Percentiles rank a stretch among this genome's conserved stretches.
Evolutionary conservation across 192 early-diverging fungal genomes (phyloP).

Genomic region (Cetraspora pellucida): DNA sequence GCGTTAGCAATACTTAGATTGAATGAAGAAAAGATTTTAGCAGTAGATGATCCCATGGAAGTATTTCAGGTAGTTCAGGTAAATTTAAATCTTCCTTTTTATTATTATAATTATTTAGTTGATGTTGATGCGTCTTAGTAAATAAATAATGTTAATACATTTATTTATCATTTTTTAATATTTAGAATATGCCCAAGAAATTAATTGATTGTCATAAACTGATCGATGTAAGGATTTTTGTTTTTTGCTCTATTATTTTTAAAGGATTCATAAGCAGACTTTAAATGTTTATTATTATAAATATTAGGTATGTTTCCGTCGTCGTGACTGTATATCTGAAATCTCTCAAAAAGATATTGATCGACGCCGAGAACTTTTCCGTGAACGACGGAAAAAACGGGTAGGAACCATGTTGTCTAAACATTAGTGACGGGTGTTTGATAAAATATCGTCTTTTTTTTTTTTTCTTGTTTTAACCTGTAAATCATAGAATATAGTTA

Average conservation of each 20-base stretch:
- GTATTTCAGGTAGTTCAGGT: constrained; percentile 63
- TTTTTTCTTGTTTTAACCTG: too few relatives aligned
- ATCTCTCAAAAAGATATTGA: constrained; percentile 42
- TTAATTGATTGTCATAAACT: constrained; percentile 65
- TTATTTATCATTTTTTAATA: too few relatives aligned
- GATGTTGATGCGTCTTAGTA: not conserved
- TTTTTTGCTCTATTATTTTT: not conserved
- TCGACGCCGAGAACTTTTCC: constrained; percentile 38
- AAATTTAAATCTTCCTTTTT: not conserved
- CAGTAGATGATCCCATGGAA: constrained; percentile 60
- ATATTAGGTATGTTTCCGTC: constrained; percentile 37
- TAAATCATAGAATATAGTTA: too few relatives aligned
- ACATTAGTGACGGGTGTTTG: too few relatives aligned
- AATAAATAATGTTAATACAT: not conserved
- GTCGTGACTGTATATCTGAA: constrained; percentile 29
- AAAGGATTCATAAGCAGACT: not conserved
- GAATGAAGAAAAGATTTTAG: constrained; percentile 64
- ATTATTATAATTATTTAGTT: not conserved
- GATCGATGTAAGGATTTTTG: constrained; percentile 48
- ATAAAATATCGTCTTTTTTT: too few relatives aligned
- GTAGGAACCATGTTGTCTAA: not conserved
- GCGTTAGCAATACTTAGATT: constrained; percentile 72
- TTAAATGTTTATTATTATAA: not conserved
- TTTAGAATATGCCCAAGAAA: constrained; percentile 61
- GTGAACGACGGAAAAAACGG: constrained; percentile 39